These are phyloP conservation scores for Aquilaria malaccensis DNA, from an alignment of 345 rosid species.

Conservation along the genomic window DNA sequence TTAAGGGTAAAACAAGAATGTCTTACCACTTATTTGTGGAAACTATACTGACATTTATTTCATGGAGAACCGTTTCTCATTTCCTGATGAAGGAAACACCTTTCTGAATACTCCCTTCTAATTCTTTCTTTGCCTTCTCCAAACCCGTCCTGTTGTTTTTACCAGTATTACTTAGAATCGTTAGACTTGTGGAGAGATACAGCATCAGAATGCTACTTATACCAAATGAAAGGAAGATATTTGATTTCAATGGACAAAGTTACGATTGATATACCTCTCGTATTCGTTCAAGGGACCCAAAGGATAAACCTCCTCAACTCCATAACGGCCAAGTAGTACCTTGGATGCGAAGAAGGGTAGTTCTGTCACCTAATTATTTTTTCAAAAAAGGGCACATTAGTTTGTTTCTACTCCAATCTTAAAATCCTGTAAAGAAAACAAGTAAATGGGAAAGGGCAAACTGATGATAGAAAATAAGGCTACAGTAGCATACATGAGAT, in stretches of 20 bases:
- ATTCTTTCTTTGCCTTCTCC: slow-evolving; percentile 90
- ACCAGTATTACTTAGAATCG: neutral
- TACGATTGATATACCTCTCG: slow-evolving; percentile 48
- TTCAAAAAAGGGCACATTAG: neutral
- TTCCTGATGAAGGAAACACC: slow-evolving; percentile 66
- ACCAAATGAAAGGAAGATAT: neutral
- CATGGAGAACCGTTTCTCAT: slow-evolving; percentile 14
- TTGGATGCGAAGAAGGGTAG: slow-evolving; percentile 94
- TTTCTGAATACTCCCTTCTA: slow-evolving; percentile 69
- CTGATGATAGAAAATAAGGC: slow-evolving; percentile 1
- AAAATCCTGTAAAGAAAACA: neutral
- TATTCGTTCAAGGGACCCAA: slow-evolving; percentile 79
- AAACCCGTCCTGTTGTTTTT: slow-evolving; percentile 42
- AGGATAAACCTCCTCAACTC: slow-evolving; percentile 67
- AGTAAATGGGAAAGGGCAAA: neutral
- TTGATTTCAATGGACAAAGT: slow-evolving; percentile 1
- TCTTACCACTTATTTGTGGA: slow-evolving; percentile 13
- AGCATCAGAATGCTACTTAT: neutral
- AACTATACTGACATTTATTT: neutral
- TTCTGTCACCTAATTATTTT: slow-evolving; percentile 65
- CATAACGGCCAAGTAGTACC: slow-evolving; percentile 70
- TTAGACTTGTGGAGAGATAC: neutral
- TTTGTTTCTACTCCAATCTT: neutral
- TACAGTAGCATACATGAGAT: slow-evolving; percentile 42
- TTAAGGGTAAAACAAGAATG: neutral